Evolutionary conservation across 352 stramenopile genomes (phyloP), one percentile per base, ranked within the genome.

Genomic region (Globisporangium canariense): DNA sequence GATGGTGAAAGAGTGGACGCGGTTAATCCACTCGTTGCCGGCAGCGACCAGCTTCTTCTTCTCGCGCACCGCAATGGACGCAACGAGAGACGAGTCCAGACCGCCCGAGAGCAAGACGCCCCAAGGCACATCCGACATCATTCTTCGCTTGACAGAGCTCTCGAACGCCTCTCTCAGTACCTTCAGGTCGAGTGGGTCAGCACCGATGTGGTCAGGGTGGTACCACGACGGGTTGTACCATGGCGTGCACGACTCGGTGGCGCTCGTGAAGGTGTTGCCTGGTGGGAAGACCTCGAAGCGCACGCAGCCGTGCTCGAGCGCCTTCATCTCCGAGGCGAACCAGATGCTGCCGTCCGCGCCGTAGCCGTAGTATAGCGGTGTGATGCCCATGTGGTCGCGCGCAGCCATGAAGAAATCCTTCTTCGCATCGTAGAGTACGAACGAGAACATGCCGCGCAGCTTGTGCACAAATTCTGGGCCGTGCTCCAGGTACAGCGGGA

Each of bases 121-220:
- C 97, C 97, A 99, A 34, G 97, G 97, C 32, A 99, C 97, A 68
- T 99, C 97, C 13, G 95, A 97, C 97, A 99, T 99, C 96, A 99
- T 99, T 59, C 97, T 89, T 57, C 96, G 83, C 67, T 91, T 97
- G 22, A 99, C 97, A 6, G 97, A 80, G 41, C 88, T 87, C 71
- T 98, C 95, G 70, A 99, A 99, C 13, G 92, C 80, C 40, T 91
- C 67, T 28, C 96, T 86, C 16, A 99, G 79, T 60, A 81, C 69
- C 34, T 51, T 68, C 7, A 96, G 74, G 65, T 97, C 86, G 22
- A 94, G 67, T 25, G 77, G 79, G 28, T 66, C 79, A 55, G 67
- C 69, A 57, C 85, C 83, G 18, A 96, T 65, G 66, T 93, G 83
- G 10, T 76, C 75, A 0, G 75, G 71, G 20, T 85, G 78, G 69